Evolutionary conservation across 345 rosid species (phyloP), one percentile per base, ranked within the genome.

Genomic region (Hibiscus trionum): DNA sequence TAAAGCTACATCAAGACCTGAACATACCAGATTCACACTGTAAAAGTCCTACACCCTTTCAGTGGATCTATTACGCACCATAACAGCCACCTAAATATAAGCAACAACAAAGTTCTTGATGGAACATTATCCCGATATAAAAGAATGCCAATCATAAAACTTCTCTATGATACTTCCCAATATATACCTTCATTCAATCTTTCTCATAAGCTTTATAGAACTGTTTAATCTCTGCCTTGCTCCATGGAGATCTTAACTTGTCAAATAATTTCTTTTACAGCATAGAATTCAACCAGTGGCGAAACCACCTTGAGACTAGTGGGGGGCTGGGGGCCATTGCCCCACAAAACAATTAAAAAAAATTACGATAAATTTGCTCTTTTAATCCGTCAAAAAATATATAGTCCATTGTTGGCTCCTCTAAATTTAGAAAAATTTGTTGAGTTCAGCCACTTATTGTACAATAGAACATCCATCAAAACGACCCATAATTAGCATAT

Each of bases 1-100:
- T 62, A 62, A 73, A 65, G 29, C 59, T 33, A 2, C 31, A 66
- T 42, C 19, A 17, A 17, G 69, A 37, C 64, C 4, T 58, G 39
- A 15, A 12, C 76, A 77, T 78, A 89, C 98, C 93, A 82, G 83
- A 55, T 95, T 92, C 88, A 95, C 87, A 73, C 75, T 82, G 80
- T 86, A 95, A 64, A 92, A 93, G 64, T 94, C 97, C 81, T 92
- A 96, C 77, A 86, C 90, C 96, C 88, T 95, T 74, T 90, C 99
- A 46, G 76, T 75, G 35, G 99, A 81, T 82, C 98, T 85, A 62
- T 86, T 82, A 67, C 80, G 82, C 77, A 91, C 85, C 49, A 70
- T 80, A 61, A 84, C 79, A 72, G 91, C 93, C 70, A 92, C 89
- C 99, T 95, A 52, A 60, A 75, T 29, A 77, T 46, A 78, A 60